Base-by-base conservation (phyloP, 345 rosid species). In the Brassica incana region DNA sequence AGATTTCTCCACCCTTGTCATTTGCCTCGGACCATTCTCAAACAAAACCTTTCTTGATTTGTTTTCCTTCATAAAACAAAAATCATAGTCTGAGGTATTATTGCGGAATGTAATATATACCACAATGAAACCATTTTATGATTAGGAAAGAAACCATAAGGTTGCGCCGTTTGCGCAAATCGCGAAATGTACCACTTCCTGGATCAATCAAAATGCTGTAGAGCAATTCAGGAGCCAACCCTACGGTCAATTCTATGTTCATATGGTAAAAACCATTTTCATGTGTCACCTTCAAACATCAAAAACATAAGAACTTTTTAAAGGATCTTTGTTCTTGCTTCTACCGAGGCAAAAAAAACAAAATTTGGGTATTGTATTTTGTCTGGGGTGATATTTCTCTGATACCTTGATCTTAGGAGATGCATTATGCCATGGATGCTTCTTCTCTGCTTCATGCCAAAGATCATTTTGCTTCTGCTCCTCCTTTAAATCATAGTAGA, bases 241-340 rank as follows among this genome's bases (percentile, higher is more conserved):
- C 79, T n/a, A 76, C 5, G 20, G 35, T 76, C 15, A 58, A 59
- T 59, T 29, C 45, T n/a, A 68, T 27, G 2, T 67, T 0, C 62
- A 76, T 59, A 54, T 59, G 61, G 45, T 65, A 59, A 38, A 40
- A 5, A 16, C 68, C 79, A 0, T 59, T 59, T 59, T 58, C 27
- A 52, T n/a, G 58, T 5, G 58, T 52, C 58, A 52, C 58, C 58
- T 52, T n/a, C 58, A 5, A n/a, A n/a, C 58, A 52, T 52, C 8
- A 52, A 52, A 52, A 52, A 52, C 58, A 52, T 12, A 14, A 4
- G 16, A 48, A 12, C 5, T 48, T 4, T 48, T 48, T 12, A 4
- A 12, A 48, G 54, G 58, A 52, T 52, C 58, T 52, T 52, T 52
- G 18, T 52, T 52, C 20, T 52, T 52, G 58, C n/a, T 52, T 14